A percentile compares a stretch with the other conserved stretches of the same genome.
phyloP scores from a whole-genome alignment of 2,329 filamentous ascomycete genomes.

The Exophiala aquamarina region DNA sequence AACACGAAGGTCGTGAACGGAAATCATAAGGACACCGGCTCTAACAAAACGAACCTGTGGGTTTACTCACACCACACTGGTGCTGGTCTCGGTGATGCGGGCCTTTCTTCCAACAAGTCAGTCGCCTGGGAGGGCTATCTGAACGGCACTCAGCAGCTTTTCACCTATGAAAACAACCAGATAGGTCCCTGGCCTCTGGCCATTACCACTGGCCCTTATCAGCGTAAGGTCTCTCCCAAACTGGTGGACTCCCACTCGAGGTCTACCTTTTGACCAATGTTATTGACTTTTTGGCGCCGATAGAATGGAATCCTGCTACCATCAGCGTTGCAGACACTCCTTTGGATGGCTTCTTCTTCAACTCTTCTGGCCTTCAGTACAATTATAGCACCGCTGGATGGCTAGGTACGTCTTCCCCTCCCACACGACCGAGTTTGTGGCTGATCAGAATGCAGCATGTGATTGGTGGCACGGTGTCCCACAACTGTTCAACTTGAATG shows the following conservation, averaged over 20 bases:
- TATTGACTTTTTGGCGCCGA: slow-evolving; percentile 6
- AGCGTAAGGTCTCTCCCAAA: slow-evolving; percentile 19
- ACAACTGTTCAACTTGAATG: slow-evolving; percentile 25
- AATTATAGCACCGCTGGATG: slow-evolving; percentile 21
- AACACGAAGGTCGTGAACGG: slow-evolving; percentile 23
- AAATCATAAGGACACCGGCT: slow-evolving; percentile 21
- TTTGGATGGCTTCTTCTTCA: slow-evolving; percentile 23
- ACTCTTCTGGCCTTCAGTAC: slow-evolving; percentile 26
- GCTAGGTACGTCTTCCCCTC: slow-evolving; percentile 15
- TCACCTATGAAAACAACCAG: slow-evolving; percentile 22
- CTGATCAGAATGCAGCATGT: slow-evolving; percentile 22
- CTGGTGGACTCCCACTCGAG: too few relatives aligned
- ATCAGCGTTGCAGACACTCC: slow-evolving; percentile 23
- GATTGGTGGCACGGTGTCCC: slow-evolving; percentile 27
- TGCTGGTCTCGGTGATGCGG: slow-evolving; percentile 26
- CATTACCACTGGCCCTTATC: slow-evolving; percentile 19
- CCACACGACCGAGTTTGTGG: neutral
- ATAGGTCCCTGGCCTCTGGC: slow-evolving; percentile 26
- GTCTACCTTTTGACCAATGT: neutral
- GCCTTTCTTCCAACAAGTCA: slow-evolving; percentile 18
- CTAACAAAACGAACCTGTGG: slow-evolving; percentile 26
- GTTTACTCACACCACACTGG: slow-evolving; percentile 29
- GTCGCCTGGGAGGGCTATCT: slow-evolving; percentile 24
- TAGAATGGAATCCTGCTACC: slow-evolving; percentile 23
- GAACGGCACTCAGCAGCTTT: slow-evolving; percentile 24